Conservation (phyloP, 208 protist genomes). For the Phytomonas sp. region DNA sequence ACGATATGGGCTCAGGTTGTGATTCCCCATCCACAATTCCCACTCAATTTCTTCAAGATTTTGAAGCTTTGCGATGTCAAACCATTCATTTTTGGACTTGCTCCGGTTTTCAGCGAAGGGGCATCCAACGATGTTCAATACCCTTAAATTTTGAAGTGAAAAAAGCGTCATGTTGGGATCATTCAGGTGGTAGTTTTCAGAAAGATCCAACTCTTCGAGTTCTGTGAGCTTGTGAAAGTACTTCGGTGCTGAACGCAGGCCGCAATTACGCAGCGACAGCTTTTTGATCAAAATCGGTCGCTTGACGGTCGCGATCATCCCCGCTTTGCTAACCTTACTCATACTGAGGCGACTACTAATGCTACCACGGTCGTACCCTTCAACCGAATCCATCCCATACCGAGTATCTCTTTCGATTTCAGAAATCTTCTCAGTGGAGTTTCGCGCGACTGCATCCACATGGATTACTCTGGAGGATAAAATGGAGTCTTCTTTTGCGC, state of each 20-base stretch:
- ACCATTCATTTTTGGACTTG: constrained; percentile 74
- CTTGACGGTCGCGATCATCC: constrained; percentile 42
- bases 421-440: too few relatives aligned
- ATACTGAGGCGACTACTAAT: constrained; percentile 44
- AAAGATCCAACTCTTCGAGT: constrained; percentile 77
- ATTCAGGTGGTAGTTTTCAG: constrained; percentile 70
- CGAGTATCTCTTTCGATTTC: too few relatives aligned
- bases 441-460: too few relatives aligned
- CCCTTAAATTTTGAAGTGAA: constrained; percentile 59
- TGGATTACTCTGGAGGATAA: too few relatives aligned
- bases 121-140: constrained; percentile 77
- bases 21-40: constrained; percentile 65
- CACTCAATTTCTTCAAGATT: constrained; percentile 65
- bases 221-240: constrained; percentile 83
- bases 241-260: constrained; percentile 69
- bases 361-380: too few relatives aligned
- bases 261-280: constrained; percentile 61
- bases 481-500: too few relatives aligned
- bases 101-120: constrained; percentile 65
- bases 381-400: too few relatives aligned
- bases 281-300: constrained; percentile 61
- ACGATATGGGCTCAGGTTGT: constrained; percentile 78
- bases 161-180: constrained; percentile 86
- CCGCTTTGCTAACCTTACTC: constrained; percentile 63
- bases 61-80: constrained; percentile 74